These are phyloP conservation scores for Fusarium albidum DNA, from an alignment of 2,329 filamentous ascomycete species.

Conservation along the genomic window DNA sequence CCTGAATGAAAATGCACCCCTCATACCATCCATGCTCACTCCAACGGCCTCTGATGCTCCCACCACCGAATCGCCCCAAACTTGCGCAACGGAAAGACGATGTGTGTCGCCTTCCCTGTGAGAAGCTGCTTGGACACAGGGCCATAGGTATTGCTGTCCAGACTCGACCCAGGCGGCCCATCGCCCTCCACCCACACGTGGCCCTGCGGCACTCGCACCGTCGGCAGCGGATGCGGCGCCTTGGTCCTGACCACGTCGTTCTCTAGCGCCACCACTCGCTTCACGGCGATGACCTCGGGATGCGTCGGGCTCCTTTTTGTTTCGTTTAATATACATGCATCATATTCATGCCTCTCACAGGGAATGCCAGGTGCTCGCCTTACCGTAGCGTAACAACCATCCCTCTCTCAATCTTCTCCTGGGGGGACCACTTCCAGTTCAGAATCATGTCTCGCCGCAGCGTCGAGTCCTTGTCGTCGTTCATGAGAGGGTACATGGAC, in stretches of 20 bases:
- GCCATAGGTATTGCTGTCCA: constrained; percentile 92
- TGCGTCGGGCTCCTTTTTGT: constrained; percentile 73
- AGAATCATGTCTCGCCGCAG: constrained; percentile 63
- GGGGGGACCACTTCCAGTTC: constrained; percentile 66
- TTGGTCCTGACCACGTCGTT: constrained; percentile 79
- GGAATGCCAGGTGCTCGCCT: constrained; percentile 28
- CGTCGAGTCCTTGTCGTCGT: constrained; percentile 68
- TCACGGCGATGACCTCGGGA: constrained; percentile 76
- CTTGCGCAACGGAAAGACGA: constrained; percentile 74
- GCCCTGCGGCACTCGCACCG: constrained; percentile 75
- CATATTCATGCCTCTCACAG: background rate
- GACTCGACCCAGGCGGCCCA: constrained; percentile 71
- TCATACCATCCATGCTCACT: constrained; percentile 7
- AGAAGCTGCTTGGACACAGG: constrained; percentile 81
- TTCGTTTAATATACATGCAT: too few species aligned
- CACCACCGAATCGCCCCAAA: constrained; percentile 66
- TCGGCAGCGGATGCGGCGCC: constrained; percentile 63
- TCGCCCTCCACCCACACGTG: constrained; percentile 98
- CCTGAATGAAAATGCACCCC: background rate
- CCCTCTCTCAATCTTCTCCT: constrained; percentile 68
- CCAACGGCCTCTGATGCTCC: constrained; percentile 53
- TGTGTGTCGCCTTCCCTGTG: constrained; percentile 75
- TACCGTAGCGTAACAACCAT: constrained; percentile 79
- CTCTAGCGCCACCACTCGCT: constrained; percentile 82
- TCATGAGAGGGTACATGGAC: constrained; percentile 83